Conservation (phyloP, 768 basidiomycete species). For the Suillus spraguei region DNA sequence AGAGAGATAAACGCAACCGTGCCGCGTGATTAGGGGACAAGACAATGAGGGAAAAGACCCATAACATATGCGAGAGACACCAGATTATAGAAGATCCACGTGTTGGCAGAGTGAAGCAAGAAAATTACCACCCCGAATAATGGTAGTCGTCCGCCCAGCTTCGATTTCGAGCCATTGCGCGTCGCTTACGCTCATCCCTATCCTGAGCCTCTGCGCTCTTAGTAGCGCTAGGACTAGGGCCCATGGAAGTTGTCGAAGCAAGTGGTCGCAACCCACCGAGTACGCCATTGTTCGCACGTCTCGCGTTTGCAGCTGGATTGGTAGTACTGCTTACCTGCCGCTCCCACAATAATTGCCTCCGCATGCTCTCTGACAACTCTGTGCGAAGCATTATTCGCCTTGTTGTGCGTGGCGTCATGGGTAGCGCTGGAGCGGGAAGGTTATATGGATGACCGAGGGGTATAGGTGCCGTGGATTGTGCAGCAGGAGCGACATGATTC, state of each 20-base stretch:
- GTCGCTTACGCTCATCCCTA: slow-evolving; percentile 43
- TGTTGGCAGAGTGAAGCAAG: slow-evolving; percentile 10
- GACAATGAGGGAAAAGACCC: slow-evolving; percentile 20
- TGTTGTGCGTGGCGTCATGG: slow-evolving; percentile 85
- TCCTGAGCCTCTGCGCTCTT: slow-evolving; percentile 33
- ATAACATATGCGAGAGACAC: slow-evolving; percentile 21
- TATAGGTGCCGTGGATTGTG: slow-evolving; percentile 52
- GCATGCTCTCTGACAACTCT: slow-evolving; percentile 83
- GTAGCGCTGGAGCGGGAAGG: slow-evolving; percentile 62
- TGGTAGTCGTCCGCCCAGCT: slow-evolving; percentile 76
- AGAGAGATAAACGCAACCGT: slow-evolving; percentile 20
- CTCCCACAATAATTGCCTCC: slow-evolving; percentile 82
- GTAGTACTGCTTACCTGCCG: slow-evolving; percentile 60
- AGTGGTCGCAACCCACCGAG: slow-evolving; percentile 36
- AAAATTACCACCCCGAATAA: slow-evolving; percentile 57
- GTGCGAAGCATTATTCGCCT: slow-evolving; percentile 81
- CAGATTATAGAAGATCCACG: slow-evolving; percentile 25
- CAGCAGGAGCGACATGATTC: slow-evolving; percentile 24
- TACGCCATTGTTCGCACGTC: slow-evolving; percentile 31
- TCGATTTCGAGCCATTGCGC: slow-evolving; percentile 58
- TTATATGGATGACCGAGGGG: slow-evolving; percentile 71
- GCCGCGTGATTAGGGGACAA: slow-evolving; percentile 11
- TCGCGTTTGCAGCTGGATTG: slow-evolving; percentile 42
- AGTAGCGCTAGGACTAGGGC: slow-evolving; percentile 15
- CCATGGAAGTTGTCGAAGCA: slow-evolving; percentile 28